Percentiles rank a stretch among this genome's conserved stretches.
Evolutionary conservation across 2,329 filamentous ascomycete species (phyloP).

Genomic region (Xylariaceae sp.): DNA sequence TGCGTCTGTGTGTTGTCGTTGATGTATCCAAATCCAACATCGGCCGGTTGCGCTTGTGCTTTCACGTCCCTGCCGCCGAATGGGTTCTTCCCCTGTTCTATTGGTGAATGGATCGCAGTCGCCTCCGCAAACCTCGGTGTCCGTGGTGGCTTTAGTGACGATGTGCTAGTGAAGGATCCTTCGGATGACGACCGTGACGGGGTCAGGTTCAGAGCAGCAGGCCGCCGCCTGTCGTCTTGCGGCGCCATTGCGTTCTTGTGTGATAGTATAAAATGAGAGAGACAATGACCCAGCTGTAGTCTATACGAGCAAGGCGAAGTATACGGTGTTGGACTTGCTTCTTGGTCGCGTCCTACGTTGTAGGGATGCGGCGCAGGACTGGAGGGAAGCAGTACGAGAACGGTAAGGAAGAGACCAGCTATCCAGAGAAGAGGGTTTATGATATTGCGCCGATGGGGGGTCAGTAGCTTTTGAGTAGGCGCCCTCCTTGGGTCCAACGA

Average conservation of each 20-base stretch:
- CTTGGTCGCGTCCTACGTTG: slow-evolving; percentile 19
- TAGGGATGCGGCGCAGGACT: slow-evolving; percentile 20
- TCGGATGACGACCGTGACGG: slow-evolving; percentile 42
- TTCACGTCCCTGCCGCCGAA: slow-evolving; percentile 48
- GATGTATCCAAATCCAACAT: slow-evolving; percentile 92
- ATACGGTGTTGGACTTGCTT: slow-evolving; percentile 15
- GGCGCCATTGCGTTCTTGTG: slow-evolving; percentile 23
- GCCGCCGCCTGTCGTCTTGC: slow-evolving; percentile 48
- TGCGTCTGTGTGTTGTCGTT: slow-evolving; percentile 47
- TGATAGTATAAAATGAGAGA: slow-evolving; percentile 24
- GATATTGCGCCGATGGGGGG: slow-evolving; percentile 31
- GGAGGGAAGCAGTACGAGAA: slow-evolving; percentile 30
- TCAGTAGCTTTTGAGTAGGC: slow-evolving; percentile 46
- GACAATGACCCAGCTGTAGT: slow-evolving; percentile 33
- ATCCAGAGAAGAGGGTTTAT: slow-evolving; percentile 35
- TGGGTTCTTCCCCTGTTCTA: slow-evolving; percentile 50
- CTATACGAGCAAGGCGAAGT: slow-evolving; percentile 14
- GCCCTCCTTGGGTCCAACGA: slow-evolving; percentile 24
- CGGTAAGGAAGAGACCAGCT: slow-evolving; percentile 48
- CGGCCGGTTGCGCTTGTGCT: slow-evolving; percentile 64
- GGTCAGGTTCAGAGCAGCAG: slow-evolving; percentile 46
- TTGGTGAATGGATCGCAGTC: slow-evolving; percentile 69
- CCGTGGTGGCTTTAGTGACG: slow-evolving; percentile 59
- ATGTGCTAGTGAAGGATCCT: slow-evolving; percentile 44
- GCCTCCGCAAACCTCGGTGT: slow-evolving; percentile 76